Evolutionary conservation across 805 yeast species (phyloP).

Genomic region (Dipodascopsis uninucleata): DNA sequence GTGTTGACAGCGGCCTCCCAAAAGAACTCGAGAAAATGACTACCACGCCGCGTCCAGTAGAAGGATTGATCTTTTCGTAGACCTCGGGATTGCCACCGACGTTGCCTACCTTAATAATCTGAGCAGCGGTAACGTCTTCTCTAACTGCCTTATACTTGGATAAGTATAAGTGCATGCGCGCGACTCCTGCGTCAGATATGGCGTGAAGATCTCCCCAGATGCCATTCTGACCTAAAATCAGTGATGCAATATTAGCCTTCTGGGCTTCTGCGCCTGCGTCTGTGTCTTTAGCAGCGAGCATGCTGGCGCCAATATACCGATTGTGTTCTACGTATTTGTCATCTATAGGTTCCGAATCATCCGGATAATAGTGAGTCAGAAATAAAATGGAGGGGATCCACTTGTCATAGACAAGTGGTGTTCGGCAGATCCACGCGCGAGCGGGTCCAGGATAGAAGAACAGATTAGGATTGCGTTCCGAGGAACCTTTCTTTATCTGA

Average conservation of each 20-base stretch:
- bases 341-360: neutral
- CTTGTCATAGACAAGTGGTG: no score
- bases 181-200: neutral
- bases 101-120: neutral
- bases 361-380: neutral
- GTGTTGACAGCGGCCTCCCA: no score
- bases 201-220: neutral
- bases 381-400: neutral
- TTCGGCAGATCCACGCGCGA: no score
- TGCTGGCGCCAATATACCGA: neutral
- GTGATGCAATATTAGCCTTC: neutral
- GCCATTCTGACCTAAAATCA: neutral
- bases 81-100: no score
- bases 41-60: no score
- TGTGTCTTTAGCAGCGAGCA: neutral
- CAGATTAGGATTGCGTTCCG: no score
- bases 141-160: neutral
- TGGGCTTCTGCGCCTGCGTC: neutral
- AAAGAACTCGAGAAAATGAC: no score
- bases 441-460: no score
- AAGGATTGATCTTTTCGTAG: no score
- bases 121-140: neutral
- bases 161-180: neutral
- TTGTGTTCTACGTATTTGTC: neutral
- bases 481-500: no score